Evolutionary conservation across 1,284 basidiomycete genomes (phyloP).

Genomic region (Microbotryum intermedium): DNA sequence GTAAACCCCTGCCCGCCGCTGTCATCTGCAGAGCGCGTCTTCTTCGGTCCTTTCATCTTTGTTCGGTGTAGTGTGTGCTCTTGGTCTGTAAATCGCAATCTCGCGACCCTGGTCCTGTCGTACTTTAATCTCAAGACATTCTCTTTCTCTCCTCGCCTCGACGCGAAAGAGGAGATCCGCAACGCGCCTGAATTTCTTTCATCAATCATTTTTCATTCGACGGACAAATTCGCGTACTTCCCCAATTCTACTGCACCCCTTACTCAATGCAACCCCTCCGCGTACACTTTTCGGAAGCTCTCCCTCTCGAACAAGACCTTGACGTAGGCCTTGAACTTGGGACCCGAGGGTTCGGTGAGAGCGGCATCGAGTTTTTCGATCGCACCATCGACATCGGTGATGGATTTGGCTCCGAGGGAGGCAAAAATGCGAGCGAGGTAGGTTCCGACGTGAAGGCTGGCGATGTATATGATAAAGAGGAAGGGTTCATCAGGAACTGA

Average conservation of each 20-base stretch:
- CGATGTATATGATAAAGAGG: neutral
- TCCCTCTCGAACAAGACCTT: constrained; percentile 23
- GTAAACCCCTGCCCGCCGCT: no score
- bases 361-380: constrained; percentile 13
- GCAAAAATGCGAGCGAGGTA: constrained; percentile 32
- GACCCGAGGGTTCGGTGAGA: constrained; percentile 6
- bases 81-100: no score
- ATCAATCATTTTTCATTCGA: no score
- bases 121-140: no score
- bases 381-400: constrained; percentile 13
- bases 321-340: constrained; percentile 17
- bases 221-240: no score
- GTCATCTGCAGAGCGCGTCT: no score
- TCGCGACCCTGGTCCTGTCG: no score
- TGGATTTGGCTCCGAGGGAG: constrained; percentile 17
- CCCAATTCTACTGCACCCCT: neutral
- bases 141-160: no score
- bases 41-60: no score
- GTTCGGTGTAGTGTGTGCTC: no score
- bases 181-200: no score
- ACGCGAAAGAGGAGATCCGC: no score
- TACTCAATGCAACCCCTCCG: constrained; percentile 25
- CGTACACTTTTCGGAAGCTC: constrained; percentile 29
- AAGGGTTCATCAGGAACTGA: neutral
- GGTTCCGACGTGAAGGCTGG: constrained; percentile 30